A percentile compares a stretch with the other conserved stretches of the same genome.
phyloP scores from a whole-genome alignment of 176 grass and related monocot species.

The Dactylis glomerata region DNA sequence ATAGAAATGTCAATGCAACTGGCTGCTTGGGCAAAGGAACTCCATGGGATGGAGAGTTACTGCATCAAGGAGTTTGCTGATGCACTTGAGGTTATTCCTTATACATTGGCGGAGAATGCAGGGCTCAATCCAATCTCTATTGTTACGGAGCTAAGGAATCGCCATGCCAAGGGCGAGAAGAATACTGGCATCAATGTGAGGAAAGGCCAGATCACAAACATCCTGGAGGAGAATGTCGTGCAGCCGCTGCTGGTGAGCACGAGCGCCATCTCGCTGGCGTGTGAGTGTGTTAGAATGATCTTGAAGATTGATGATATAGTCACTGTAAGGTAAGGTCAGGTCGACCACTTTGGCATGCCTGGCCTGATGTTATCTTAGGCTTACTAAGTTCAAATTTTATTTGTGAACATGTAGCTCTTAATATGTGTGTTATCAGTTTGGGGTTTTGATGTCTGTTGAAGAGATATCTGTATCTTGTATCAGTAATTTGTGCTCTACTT shows the following conservation, averaged over 20 bases:
- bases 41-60: constrained; percentile 87
- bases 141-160: constrained; percentile 75
- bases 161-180: constrained; percentile 67
- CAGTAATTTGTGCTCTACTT: too few relatives aligned
- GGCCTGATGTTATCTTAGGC: too few relatives aligned
- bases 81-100: constrained; percentile 76
- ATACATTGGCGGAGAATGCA: constrained; percentile 84
- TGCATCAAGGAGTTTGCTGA: constrained; percentile 90
- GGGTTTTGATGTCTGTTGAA: too few relatives aligned
- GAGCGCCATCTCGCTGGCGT: constrained; percentile 54
- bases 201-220: constrained; percentile 83
- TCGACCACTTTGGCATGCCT: too few relatives aligned
- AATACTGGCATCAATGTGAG: constrained; percentile 83
- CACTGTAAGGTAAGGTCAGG: too few relatives aligned
- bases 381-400: too few relatives aligned
- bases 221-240: constrained; percentile 85
- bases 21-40: constrained; percentile 69
- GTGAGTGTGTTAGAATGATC: too few relatives aligned
- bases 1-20: constrained; percentile 88
- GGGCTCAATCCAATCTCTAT: constrained; percentile 72
- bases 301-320: too few relatives aligned
- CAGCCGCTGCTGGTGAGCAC: constrained; percentile 79
- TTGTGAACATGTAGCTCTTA: too few relatives aligned
- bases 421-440: too few relatives aligned
- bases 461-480: too few relatives aligned